These are phyloP conservation scores for Nicotiana noctiflora DNA, from an alignment of 257 asterid genomes.

Conservation along the genomic window DNA sequence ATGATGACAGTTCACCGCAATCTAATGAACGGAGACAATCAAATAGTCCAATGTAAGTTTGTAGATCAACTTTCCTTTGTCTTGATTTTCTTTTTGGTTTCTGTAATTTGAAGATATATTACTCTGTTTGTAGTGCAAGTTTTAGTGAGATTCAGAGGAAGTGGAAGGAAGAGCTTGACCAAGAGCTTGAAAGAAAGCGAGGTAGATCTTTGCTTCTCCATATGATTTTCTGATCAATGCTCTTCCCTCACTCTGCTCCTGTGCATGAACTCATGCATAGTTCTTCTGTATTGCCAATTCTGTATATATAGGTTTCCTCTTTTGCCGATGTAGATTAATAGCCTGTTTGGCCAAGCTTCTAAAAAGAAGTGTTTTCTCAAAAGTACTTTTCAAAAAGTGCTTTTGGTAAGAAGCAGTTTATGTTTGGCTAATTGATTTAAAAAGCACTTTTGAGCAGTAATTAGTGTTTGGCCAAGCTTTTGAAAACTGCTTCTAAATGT, in stretches of 20 bases:
- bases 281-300: not conserved
- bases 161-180: conserved; percentile 42
- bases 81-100: not conserved
- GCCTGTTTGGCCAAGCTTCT: too few relatives aligned
- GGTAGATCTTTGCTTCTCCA: conserved; percentile 14
- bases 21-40: conserved; percentile 23
- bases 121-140: conserved; percentile 11
- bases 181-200: conserved; percentile 41
- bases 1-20: conserved; percentile 26
- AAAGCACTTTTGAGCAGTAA: too few relatives aligned
- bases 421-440: too few relatives aligned
- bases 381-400: too few relatives aligned
- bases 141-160: conserved; percentile 33
- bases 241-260: not conserved
- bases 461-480: too few relatives aligned
- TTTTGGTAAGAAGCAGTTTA: too few relatives aligned
- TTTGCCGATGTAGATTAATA: not conserved
- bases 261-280: not conserved
- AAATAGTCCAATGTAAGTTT: conserved; percentile 29
- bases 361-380: too few relatives aligned
- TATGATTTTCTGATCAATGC: not conserved
- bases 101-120: not conserved
- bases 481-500: too few relatives aligned
- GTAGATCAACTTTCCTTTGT: not conserved
- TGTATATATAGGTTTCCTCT: not conserved